Base-by-base conservation (phyloP, 495 filamentous ascomycete species). In the Annulohypoxylon moriforme region DNA sequence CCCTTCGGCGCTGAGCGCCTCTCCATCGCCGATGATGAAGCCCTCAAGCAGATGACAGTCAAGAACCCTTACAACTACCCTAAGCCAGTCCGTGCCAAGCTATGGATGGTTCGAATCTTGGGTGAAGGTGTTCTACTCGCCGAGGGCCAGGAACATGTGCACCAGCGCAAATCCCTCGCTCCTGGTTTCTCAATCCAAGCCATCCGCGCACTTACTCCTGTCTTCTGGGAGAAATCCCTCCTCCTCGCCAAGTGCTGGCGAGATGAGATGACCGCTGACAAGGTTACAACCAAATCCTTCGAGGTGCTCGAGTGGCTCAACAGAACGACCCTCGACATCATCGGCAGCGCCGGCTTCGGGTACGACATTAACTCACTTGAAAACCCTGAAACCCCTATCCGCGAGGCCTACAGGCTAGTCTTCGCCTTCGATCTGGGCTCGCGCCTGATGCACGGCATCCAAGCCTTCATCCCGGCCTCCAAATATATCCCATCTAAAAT, bases 51-150 rank as follows among this genome's bases (percentile, higher is more conserved):
- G 64, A 82, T 86, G 77, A 84, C 82, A 9, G 73, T 84, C 63
- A 83, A 82, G 64, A 84, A 87, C 75, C 82, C 84, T 3, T 86
- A 87, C 79, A 85, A 85, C 73, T 87, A 81, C 70, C 83, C 83
- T 16, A 86, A 86, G 66, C 85, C 85, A 0, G 69, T 81, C 0
- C 82, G 82, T 42, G 84, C 82, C 1, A 82, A 81, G 78, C 74
- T 82, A 27, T 86, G 83, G 84, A 82, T 85, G 83, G 77, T 79
- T 38, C 80, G 83, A 47, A 83, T 85, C 40, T 71, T 85, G 27
- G 83, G 83, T 29, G 79, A 84, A 29, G 83, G 83, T 11, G 78
- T 86, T 20, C 77, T 86, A 44, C 77, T 86, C 9, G 83, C 83
- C 25, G 84, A 86, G 57, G 82, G 81, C 14, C 61, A 77, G n/a